phyloP scores from a whole-genome alignment of 768 basidiomycete genomes.

The Porphyrellus cyaneotinctus region DNA sequence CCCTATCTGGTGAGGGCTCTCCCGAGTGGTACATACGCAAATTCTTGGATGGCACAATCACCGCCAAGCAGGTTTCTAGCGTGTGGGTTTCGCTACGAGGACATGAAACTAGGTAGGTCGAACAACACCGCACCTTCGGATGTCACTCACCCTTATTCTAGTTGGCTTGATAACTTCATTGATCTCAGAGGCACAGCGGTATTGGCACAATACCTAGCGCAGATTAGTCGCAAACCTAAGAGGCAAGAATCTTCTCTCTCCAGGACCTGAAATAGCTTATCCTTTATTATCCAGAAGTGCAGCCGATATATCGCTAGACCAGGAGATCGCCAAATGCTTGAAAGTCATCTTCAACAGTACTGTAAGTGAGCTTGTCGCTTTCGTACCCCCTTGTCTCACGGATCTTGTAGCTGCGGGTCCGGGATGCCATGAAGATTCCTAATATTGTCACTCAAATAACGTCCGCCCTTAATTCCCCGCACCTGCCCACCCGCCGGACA shows the following conservation, averaged over 20 bases:
- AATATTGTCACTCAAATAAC: conserved; percentile 75
- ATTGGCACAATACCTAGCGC: conserved; percentile 71
- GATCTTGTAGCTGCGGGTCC: conserved; percentile 51
- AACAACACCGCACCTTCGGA: not conserved
- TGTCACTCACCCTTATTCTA: conserved; percentile 32
- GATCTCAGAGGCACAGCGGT: conserved; percentile 79
- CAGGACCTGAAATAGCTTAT: not conserved
- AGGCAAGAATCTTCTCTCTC: conserved; percentile 42
- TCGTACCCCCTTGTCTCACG: conserved; percentile 5
- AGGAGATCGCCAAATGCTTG: conserved; percentile 86
- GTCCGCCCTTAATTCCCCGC: conserved; percentile 76
- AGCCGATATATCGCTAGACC: conserved; percentile 68
- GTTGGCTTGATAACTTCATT: conserved; percentile 80
- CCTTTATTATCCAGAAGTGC: conserved; percentile 22
- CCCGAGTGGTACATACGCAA: conserved; percentile 94
- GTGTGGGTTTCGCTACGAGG: conserved; percentile 76
- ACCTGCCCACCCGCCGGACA: conserved; percentile 72
- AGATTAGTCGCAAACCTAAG: conserved; percentile 68
- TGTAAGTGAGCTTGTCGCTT: conserved; percentile 35
- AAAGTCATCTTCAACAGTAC: conserved; percentile 72
- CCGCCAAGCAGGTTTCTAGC: conserved; percentile 71
- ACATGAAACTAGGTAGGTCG: conserved; percentile 68
- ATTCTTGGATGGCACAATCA: conserved; percentile 84
- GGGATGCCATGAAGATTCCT: conserved; percentile 70
- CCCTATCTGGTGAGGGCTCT: conserved; percentile 56